Evolutionary conservation across 257 asterid species (phyloP).

Genomic region (Solanum chaucha): DNA sequence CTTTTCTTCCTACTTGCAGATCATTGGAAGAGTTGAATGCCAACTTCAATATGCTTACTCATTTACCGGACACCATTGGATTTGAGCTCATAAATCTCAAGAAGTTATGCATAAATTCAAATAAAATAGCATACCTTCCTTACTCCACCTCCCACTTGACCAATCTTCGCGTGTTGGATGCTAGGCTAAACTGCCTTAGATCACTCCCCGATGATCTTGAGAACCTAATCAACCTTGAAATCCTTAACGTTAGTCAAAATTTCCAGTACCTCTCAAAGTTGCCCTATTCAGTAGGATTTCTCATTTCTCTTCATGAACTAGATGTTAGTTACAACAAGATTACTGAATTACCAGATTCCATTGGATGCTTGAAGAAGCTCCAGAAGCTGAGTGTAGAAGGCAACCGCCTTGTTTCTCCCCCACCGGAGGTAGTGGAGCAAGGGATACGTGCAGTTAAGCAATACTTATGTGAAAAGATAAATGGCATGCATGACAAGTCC

Average conservation of each 20-base stretch:
- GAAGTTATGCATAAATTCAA: constrained; percentile 64
- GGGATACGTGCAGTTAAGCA: constrained; percentile 46
- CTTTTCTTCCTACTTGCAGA: constrained; percentile 23
- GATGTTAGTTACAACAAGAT: constrained; percentile 84
- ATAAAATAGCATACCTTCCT: constrained; percentile 66
- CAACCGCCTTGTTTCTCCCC: constrained; percentile 71
- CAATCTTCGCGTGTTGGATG: constrained; percentile 62
- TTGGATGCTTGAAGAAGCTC: constrained; percentile 71
- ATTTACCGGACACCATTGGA: constrained; percentile 70
- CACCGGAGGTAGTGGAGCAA: constrained; percentile 48
- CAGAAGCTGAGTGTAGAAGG: constrained; percentile 70
- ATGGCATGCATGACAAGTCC: constrained; percentile 21
- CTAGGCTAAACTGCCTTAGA: constrained; percentile 71
- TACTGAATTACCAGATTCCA: constrained; percentile 46
- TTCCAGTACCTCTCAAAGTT: constrained; percentile 55
- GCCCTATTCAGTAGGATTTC: constrained; percentile 80
- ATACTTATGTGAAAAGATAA: constrained; percentile 57
- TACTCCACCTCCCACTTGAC: constrained; percentile 70
- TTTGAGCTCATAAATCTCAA: constrained; percentile 61
- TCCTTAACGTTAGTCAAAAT: constrained; percentile 76
- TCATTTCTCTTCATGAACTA: constrained; percentile 58
- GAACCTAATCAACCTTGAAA: constrained; percentile 56
- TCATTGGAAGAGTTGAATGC: constrained; percentile 70
- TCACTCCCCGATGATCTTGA: constrained; percentile 83
- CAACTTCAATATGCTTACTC: constrained; percentile 66